A percentile compares a stretch with the other conserved stretches of the same genome.
phyloP scores from a whole-genome alignment of 805 yeast genomes.

The Candida schatavii region DNA sequence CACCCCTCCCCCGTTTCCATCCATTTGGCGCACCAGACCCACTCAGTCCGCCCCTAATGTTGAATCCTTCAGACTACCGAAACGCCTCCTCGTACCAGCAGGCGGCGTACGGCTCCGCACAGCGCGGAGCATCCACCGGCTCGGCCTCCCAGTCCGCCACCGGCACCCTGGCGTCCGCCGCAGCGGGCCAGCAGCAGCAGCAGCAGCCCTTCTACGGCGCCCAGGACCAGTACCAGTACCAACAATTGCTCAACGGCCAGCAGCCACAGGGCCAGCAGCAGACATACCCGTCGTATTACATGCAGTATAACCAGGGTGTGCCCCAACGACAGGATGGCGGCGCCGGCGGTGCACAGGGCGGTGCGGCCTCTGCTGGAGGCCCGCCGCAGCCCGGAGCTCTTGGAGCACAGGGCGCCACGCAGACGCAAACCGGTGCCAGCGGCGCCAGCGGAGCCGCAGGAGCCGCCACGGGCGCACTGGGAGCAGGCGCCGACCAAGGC shows the following conservation, averaged over 20 bases:
- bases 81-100: conserved; percentile 1
- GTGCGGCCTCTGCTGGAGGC: too few relatives aligned
- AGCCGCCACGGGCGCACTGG: not conserved
- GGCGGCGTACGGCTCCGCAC: conserved; percentile 1
- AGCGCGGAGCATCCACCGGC: not conserved
- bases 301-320: conserved; percentile 7
- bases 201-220: conserved; percentile 14
- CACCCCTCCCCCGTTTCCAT: not conserved
- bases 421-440: not conserved
- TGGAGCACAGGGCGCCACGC: not conserved
- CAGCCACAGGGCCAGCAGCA: conserved; percentile 2
- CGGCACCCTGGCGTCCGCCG: conserved; percentile 12
- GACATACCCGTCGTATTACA: conserved; percentile 5
- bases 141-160: conserved; percentile 1
- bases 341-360: not conserved
- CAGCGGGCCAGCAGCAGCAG: conserved; percentile 18
- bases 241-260: conserved; percentile 11
- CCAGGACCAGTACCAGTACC: conserved; percentile 15
- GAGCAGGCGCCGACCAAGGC: conserved; percentile 22
- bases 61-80: conserved; percentile 5
- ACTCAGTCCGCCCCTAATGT: conserved; percentile 1
- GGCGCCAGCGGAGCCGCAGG: not conserved
- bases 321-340: conserved; percentile 8
- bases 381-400: not conserved
- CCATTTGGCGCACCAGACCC: not conserved